Evolutionary conservation across 345 rosid species (phyloP).

Genomic region (Cardamine chenopodiifolia): DNA sequence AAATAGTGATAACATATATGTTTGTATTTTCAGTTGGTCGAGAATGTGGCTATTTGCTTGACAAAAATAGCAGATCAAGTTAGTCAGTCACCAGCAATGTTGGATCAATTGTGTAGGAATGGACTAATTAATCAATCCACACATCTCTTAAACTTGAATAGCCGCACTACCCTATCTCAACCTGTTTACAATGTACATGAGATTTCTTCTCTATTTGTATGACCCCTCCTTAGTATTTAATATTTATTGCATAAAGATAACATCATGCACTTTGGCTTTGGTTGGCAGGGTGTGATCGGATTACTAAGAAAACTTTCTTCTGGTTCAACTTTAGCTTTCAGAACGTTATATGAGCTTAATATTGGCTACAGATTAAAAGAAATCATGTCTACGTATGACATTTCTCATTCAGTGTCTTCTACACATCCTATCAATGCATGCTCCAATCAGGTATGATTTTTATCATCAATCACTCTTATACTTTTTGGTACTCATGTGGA

Average conservation of each 20-base stretch:
- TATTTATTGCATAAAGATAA: conserved; percentile 17
- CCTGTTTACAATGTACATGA: conserved; percentile 70
- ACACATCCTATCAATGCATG: conserved; percentile 61
- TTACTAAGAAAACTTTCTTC: conserved; percentile 75
- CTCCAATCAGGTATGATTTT: conserved; percentile 67
- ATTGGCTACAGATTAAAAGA: conserved; percentile 77
- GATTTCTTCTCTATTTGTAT: conserved; percentile 27
- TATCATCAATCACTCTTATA: conserved; percentile 8
- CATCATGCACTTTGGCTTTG: conserved; percentile 35
- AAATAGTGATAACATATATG: conserved; percentile 15
- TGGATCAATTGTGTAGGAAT: conserved; percentile 79
- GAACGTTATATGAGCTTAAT: conserved; percentile 72
- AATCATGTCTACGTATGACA: conserved; percentile 65
- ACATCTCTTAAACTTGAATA: conserved; percentile 64
- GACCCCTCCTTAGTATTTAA: neutral
- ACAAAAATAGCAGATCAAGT: conserved; percentile 77
- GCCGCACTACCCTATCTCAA: conserved; percentile 79
- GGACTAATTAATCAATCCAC: conserved; percentile 69
- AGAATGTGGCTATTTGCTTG: conserved; percentile 78
- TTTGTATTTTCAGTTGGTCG: conserved; percentile 68
- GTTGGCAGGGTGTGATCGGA: conserved; percentile 80
- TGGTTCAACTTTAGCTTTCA: conserved; percentile 77
- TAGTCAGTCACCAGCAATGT: conserved; percentile 62
- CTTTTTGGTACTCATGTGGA: neutral
- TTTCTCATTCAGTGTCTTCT: conserved; percentile 72